Percentiles rank a stretch among this genome's conserved stretches.
Evolutionary conservation across 2,329 filamentous ascomycete genomes (phyloP).

Genomic region (Scleromitrula shiraiana): DNA sequence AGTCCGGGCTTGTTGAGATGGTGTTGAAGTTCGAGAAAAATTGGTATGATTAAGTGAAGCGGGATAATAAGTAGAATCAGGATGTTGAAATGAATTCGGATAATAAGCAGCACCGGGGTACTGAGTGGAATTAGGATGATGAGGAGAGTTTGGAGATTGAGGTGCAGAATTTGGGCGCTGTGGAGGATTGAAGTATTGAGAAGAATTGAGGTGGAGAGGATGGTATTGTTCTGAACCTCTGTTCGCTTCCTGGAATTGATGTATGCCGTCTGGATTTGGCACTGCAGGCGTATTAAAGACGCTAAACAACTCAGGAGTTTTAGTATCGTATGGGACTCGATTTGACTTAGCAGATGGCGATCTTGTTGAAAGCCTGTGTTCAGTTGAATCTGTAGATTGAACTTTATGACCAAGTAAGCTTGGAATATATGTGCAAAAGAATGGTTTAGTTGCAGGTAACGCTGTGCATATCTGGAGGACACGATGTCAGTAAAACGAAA

Average conservation of each 20-base stretch:
- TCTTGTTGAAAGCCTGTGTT: background rate
- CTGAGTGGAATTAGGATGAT: background rate
- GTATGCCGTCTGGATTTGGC: conserved; percentile 2
- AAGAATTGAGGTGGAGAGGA: too few species aligned
- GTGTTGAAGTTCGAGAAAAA: too few species aligned
- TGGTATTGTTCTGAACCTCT: background rate
- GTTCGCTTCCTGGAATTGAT: background rate
- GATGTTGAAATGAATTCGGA: too few species aligned
- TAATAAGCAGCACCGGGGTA: too few species aligned
- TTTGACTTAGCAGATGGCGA: too few species aligned
- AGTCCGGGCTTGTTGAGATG: too few species aligned
- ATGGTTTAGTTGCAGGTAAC: conserved; percentile 36
- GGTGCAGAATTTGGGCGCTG: background rate
- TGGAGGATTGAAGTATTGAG: background rate
- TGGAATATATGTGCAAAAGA: conserved; percentile 34
- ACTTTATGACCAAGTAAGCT: background rate
- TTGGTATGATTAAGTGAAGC: too few species aligned
- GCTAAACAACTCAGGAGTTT: too few species aligned
- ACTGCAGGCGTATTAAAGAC: too few species aligned
- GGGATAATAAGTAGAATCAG: too few species aligned
- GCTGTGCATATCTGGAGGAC: conserved; percentile 34
- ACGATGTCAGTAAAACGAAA: background rate
- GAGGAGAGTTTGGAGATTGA: background rate
- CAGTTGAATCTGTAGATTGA: background rate
- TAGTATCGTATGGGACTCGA: too few species aligned